Base-by-base conservation (phyloP, 768 basidiomycete genomes). In the Leccinum subtestaceum region DNA sequence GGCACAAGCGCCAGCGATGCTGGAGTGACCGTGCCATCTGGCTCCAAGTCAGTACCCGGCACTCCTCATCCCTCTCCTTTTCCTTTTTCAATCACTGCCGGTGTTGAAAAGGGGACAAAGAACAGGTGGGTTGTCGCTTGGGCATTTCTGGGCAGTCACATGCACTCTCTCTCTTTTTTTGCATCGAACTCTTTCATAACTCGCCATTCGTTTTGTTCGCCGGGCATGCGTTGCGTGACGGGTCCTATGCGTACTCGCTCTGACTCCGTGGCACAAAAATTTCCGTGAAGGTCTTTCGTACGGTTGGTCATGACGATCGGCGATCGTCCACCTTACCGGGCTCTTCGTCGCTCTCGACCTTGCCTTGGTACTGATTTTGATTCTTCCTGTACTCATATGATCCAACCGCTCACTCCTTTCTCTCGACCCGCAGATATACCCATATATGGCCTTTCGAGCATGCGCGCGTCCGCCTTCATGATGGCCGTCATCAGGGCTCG, bases 381-480 rank as follows among this genome's bases (percentile, higher is more conserved):
- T 15, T 43, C 23, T 32, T 6, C 4, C 38, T 34, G 11, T 21
- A 3, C 13, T 45, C n/a, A 0, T 49, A 40, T 9, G 38, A 57
- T 60, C 5, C 10, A 34, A 25, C 2, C 25, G 25, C 62, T 69
- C 47, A 64, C 56, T 15, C 21, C 4, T 53, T 36, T 52, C 53
- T 27, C 27, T 45, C 27, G 25, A 27, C 43, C 31, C 27, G 17
- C 62, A 94, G 93, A 61, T 98, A 97, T 76, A 88, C 89, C 59
- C 90, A 98, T 70, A 97, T 98, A 58, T 98, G 95, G 93, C 96
- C 96, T 0, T 98, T 95, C 63, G 95, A 96, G 69, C 93, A 95
- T 67, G 89, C 95, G 21, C 87, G 96, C 40, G 95, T 98, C 4
- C 81, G 88, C 50, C 77, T 98, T 9, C 73, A 73, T 23, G 73